These are phyloP conservation scores for Hypoxylon fuscum DNA, from an alignment of 495 filamentous ascomycete genomes.

Conservation along the genomic window DNA sequence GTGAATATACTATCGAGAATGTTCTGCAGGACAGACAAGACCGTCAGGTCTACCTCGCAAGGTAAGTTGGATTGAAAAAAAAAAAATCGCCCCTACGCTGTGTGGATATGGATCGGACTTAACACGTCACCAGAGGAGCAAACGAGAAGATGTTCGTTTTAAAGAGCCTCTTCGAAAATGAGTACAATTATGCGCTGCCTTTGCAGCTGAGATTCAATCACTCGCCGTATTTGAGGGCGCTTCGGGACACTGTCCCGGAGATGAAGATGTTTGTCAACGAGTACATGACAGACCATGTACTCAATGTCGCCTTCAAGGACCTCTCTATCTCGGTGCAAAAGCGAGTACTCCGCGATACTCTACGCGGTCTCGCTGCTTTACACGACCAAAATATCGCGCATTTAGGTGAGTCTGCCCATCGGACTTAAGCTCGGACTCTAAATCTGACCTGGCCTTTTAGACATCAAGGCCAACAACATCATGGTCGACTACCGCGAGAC, in stretches of 20 bases:
- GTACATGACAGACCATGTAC: slow-evolving; percentile 55
- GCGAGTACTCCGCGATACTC: slow-evolving; percentile 54
- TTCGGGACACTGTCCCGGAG: slow-evolving; percentile 55
- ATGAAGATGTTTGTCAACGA: slow-evolving; percentile 60
- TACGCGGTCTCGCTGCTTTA: slow-evolving; percentile 55
- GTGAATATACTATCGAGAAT: slow-evolving; percentile 50
- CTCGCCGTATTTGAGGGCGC: slow-evolving; percentile 50
- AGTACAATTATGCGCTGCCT: slow-evolving; percentile 52
- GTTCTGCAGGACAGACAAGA: slow-evolving; percentile 48
- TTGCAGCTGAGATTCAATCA: slow-evolving; percentile 50
- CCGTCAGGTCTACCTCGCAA: slow-evolving; percentile 47
- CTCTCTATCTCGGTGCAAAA: slow-evolving; percentile 50
- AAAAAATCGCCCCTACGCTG: slow-evolving; percentile 18
- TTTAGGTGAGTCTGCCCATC: slow-evolving; percentile 43
- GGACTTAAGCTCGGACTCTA: slow-evolving; percentile 22
- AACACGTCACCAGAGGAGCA: slow-evolving; percentile 39
- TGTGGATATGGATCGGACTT: slow-evolving; percentile 22
- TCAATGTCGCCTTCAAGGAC: slow-evolving; percentile 53
- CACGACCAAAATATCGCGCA: slow-evolving; percentile 61
- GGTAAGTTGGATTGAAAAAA: slow-evolving; percentile 39
- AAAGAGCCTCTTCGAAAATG: slow-evolving; percentile 52
- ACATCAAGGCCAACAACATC: slow-evolving; percentile 53
- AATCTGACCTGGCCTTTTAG: slow-evolving; percentile 28
- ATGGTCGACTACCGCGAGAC: slow-evolving; percentile 47
- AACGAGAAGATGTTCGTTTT: slow-evolving; percentile 52